Percentiles rank a stretch among this genome's conserved stretches.
phyloP scores from a whole-genome alignment of 768 basidiomycete genomes.

The Serpula lacrymans region DNA sequence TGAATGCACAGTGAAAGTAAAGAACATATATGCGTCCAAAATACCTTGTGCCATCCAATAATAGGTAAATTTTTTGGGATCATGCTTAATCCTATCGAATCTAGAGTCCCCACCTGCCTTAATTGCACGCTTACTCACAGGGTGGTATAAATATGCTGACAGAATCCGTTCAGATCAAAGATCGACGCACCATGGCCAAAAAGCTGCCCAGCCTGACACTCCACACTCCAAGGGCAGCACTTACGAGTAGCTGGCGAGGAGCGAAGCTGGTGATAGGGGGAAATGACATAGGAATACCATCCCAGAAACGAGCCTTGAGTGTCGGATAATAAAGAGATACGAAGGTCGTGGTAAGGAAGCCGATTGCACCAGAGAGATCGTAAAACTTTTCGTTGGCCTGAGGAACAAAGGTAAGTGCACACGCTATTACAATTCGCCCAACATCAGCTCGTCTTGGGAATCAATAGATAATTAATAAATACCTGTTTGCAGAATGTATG shows the following conservation, averaged over 20 bases:
- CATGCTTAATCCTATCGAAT: slow-evolving; percentile 56
- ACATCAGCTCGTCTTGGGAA: slow-evolving; percentile 4
- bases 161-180: background rate
- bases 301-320: slow-evolving; percentile 46
- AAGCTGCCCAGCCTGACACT: slow-evolving; percentile 58
- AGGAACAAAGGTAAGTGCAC: slow-evolving; percentile 63
- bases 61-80: slow-evolving; percentile 45
- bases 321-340: slow-evolving; percentile 62
- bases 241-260: slow-evolving; percentile 58
- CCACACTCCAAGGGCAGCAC: slow-evolving; percentile 59
- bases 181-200: slow-evolving; percentile 49
- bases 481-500: slow-evolving; percentile 53
- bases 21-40: background rate
- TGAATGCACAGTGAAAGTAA: background rate
- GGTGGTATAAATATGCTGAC: no score
- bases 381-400: slow-evolving; percentile 62
- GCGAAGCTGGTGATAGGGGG: slow-evolving; percentile 48
- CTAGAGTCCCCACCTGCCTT: slow-evolving; percentile 62
- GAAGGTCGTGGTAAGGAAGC: slow-evolving; percentile 60
- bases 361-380: slow-evolving; percentile 62
- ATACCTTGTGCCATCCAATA: slow-evolving; percentile 64
- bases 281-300: slow-evolving; percentile 34
- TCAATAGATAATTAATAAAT: slow-evolving; percentile 6
- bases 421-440: slow-evolving; percentile 28
- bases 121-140: slow-evolving; percentile 39